Conservation (phyloP, 345 rosid genomes). For the Nephelium lappaceum region DNA sequence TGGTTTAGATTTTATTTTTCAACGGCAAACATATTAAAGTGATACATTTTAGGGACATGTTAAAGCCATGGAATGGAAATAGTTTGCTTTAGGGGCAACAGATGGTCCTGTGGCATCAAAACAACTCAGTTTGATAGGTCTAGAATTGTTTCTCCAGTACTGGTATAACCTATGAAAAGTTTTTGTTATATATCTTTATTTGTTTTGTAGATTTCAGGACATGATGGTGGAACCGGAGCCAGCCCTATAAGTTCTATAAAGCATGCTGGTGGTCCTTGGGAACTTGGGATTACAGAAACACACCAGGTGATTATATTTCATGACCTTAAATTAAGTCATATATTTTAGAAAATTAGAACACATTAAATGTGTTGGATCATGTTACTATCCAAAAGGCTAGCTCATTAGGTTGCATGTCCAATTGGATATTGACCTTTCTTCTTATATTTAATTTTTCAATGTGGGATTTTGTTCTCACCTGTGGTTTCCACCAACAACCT, state of each 20-base stretch:
- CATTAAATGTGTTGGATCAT: neutral
- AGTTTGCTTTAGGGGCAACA: too few relatives aligned
- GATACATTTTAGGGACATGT: neutral
- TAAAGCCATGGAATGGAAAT: too few relatives aligned
- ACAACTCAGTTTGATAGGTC: neutral
- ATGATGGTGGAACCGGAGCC: slow-evolving; percentile 99
- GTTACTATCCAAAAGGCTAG: neutral
- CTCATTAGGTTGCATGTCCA: neutral
- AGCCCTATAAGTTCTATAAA: slow-evolving; percentile 98
- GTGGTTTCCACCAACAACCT: neutral
- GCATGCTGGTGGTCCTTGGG: slow-evolving; percentile 99
- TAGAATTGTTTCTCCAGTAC: neutral
- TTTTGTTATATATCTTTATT: slow-evolving; percentile 17
- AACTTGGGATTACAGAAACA: slow-evolving; percentile 91
- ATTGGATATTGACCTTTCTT: neutral
- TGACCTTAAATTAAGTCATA: slow-evolving; percentile 2
- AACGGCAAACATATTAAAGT: neutral
- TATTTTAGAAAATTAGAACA: neutral
- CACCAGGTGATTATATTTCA: slow-evolving; percentile 65
- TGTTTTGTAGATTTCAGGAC: slow-evolving; percentile 84
- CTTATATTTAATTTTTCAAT: neutral
- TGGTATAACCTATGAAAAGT: neutral
- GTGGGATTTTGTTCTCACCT: neutral
- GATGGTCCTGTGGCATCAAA: neutral
- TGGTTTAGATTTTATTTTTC: neutral